Conservation (phyloP, 163 green algal species). For the Coccomyxa subellipsoidea region DNA sequence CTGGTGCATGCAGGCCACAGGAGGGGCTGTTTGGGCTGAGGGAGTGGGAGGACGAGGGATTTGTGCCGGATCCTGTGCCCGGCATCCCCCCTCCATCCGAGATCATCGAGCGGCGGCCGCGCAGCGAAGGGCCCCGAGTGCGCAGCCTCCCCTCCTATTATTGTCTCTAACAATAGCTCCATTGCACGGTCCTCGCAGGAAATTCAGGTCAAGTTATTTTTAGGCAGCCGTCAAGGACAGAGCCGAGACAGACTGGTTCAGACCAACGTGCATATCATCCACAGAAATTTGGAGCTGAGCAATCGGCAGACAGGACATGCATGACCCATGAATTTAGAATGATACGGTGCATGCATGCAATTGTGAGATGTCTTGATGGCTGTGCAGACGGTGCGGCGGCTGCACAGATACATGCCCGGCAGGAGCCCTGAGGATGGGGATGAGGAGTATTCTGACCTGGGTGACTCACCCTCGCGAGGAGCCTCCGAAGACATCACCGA, state of each 20-base stretch:
- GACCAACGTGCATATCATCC: too few relatives aligned
- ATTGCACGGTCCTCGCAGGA: too few relatives aligned
- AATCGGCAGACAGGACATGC: too few relatives aligned
- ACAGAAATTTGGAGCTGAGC: too few relatives aligned
- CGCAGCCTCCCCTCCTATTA: neutral
- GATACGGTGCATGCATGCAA: too few relatives aligned
- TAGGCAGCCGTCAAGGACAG: too few relatives aligned
- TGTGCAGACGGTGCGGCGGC: neutral
- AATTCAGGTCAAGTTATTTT: too few relatives aligned
- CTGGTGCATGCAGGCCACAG: conserved; percentile 19
- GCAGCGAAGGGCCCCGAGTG: neutral
- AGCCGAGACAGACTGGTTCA: too few relatives aligned
- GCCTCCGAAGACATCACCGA: neutral
- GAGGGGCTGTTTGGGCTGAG: conserved; percentile 62
- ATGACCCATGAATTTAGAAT: neutral
- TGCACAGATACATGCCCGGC: neutral
- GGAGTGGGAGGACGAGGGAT: conserved; percentile 43
- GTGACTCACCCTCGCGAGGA: neutral
- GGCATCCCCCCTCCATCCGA: neutral
- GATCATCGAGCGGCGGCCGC: neutral
- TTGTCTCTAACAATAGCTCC: neutral
- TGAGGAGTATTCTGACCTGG: neutral
- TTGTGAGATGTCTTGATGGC: neutral
- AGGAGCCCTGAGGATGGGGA: neutral
- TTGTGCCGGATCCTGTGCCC: conserved; percentile 16